These are phyloP conservation scores for Ophiostoma australiae DNA, from an alignment of 2,329 filamentous ascomycete genomes.

Conservation along the genomic window DNA sequence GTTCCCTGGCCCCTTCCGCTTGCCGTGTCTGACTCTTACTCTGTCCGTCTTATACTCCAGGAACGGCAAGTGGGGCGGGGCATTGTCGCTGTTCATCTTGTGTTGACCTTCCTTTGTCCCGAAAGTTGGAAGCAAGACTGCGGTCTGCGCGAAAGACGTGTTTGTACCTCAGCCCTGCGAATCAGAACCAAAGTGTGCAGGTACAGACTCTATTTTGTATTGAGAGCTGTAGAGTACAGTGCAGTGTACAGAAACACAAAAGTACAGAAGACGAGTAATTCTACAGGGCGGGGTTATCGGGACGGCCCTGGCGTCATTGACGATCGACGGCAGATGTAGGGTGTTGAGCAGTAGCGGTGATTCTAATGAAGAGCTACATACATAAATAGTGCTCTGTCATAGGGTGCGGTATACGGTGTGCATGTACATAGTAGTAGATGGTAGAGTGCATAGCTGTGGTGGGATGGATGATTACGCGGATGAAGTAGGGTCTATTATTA, in stretches of 20 bases:
- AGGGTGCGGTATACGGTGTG: background rate
- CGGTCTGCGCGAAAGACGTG: background rate
- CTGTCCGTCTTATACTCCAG: slow-evolving; percentile 2
- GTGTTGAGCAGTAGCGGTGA: background rate
- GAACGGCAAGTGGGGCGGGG: slow-evolving; percentile 3
- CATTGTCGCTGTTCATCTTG: background rate
- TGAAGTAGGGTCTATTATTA: slow-evolving; percentile 6
- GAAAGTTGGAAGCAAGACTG: background rate
- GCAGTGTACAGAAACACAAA: background rate
- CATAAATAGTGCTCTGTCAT: background rate
- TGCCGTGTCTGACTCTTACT: background rate
- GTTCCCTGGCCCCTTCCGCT: background rate
- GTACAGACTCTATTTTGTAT: background rate
- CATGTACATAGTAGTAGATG: background rate
- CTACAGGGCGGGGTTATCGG: slow-evolving; percentile 3
- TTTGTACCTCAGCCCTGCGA: slow-evolving; percentile 3
- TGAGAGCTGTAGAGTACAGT: background rate
- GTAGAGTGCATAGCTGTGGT: background rate
- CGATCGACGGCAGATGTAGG: background rate
- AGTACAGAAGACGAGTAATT: background rate
- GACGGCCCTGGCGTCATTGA: slow-evolving; percentile 1
- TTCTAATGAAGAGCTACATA: background rate
- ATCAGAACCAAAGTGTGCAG: background rate
- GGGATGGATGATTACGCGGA: slow-evolving; percentile 1
- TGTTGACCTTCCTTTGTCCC: background rate